Conservation (phyloP, 805 yeast species). For the Candida mattraensis region DNA sequence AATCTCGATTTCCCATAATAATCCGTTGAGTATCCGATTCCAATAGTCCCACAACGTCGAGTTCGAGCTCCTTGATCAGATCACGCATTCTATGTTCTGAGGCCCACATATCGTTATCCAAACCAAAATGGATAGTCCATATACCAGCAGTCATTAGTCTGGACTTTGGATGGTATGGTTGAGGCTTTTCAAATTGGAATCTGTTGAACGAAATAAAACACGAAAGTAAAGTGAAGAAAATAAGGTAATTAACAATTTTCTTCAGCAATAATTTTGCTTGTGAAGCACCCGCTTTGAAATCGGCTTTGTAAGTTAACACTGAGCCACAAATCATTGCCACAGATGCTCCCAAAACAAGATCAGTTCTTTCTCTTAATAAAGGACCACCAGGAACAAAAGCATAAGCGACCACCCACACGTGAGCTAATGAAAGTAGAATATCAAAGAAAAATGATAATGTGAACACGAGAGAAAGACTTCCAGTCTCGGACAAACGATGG, state of each 20-base stretch:
- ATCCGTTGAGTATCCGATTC: slow-evolving; percentile 94
- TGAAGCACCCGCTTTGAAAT: slow-evolving; percentile 13
- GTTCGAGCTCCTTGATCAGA: slow-evolving; percentile 77
- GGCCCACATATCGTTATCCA: slow-evolving; percentile 98
- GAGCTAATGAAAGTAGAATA: slow-evolving; percentile 65
- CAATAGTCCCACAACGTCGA: slow-evolving; percentile 86
- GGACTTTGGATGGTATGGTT: slow-evolving; percentile 67
- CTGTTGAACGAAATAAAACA: slow-evolving; percentile 55
- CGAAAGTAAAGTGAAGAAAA: slow-evolving; percentile 44
- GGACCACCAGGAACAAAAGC: slow-evolving; percentile 98
- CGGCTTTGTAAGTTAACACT: slow-evolving; percentile 39
- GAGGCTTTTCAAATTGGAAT: slow-evolving; percentile 59
- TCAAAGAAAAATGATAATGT: slow-evolving; percentile 48
- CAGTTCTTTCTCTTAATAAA: slow-evolving; percentile 83
- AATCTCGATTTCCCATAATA: slow-evolving; percentile 92
- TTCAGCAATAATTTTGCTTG: slow-evolving; percentile 12
- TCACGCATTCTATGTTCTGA: slow-evolving; percentile 87
- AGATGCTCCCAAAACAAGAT: slow-evolving; percentile 62
- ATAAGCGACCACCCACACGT: slow-evolving; percentile 97
- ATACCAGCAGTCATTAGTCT: slow-evolving; percentile 89
- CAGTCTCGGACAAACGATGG: slow-evolving; percentile 40
- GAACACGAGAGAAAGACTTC: slow-evolving; percentile 53
- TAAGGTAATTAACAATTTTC: slow-evolving; percentile 25
- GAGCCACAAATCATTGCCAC: slow-evolving; percentile 52
- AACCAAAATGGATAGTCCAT: slow-evolving; percentile 97